Evolutionary conservation across 441 rosid genomes (phyloP).

Genomic region (Erodium trifolium): DNA sequence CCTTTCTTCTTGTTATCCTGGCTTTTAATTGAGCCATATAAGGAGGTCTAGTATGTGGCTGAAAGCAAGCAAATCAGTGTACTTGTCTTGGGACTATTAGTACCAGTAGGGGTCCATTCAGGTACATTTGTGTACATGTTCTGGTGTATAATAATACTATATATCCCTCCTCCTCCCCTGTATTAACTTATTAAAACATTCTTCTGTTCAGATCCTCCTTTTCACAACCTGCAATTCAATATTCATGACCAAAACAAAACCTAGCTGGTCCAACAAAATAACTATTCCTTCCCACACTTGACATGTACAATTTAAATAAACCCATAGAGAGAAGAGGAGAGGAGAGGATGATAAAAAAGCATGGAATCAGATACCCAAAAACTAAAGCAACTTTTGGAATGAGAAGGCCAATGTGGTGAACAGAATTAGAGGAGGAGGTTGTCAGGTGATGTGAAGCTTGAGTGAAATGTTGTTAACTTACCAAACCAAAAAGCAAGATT

Average conservation of each 20-base stretch:
- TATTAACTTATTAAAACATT: not conserved
- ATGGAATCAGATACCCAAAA: slow-evolving; percentile 5
- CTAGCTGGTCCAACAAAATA: not conserved
- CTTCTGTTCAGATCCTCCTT: not conserved
- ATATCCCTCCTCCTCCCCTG: no score
- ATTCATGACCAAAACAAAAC: not conserved
- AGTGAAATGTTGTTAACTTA: slow-evolving; percentile 23
- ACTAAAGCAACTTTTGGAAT: not conserved
- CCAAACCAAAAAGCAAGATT: slow-evolving; percentile 26
- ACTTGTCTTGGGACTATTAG: not conserved
- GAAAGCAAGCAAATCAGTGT: not conserved
- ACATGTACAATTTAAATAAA: not conserved
- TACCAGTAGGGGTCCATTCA: not conserved
- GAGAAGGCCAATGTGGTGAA: slow-evolving; percentile 7
- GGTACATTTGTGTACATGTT: not conserved
- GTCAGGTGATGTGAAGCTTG: slow-evolving; percentile 21
- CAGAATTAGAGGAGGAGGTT: slow-evolving; percentile 4
- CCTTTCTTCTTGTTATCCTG: no score
- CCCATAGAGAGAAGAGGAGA: not conserved
- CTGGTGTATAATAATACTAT: slow-evolving; percentile 9
- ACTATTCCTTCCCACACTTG: not conserved
- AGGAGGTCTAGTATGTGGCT: slow-evolving; percentile 2
- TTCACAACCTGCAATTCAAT: slow-evolving; percentile 9
- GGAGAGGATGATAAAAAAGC: not conserved
- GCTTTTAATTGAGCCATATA: not conserved